Conservation (phyloP, 2,329 filamentous ascomycete species). For the Helotiales sp. region DNA sequence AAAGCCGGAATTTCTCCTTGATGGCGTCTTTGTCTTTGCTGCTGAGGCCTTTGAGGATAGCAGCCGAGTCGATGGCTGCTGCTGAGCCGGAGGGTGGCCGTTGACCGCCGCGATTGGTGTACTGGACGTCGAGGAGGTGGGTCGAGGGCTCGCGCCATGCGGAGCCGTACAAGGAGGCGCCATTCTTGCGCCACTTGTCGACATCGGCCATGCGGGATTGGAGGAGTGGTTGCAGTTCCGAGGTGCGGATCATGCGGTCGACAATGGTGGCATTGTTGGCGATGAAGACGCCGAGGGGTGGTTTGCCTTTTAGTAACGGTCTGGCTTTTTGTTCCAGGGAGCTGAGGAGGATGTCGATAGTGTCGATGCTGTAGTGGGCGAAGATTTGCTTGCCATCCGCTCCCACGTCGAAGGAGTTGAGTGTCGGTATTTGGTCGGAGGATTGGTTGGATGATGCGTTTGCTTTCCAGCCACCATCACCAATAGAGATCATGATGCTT, state of each 20-base stretch:
- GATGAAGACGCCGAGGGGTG: slow-evolving; percentile 83
- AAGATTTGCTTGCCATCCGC: slow-evolving; percentile 89
- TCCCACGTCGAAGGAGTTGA: slow-evolving; percentile 82
- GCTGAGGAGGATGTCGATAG: slow-evolving; percentile 78
- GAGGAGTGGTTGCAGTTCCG: slow-evolving; percentile 77
- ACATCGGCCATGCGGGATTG: slow-evolving; percentile 68
- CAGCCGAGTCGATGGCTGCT: slow-evolving; percentile 71
- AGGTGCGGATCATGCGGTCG: slow-evolving; percentile 81
- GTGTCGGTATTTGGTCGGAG: slow-evolving; percentile 68
- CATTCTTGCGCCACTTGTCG: slow-evolving; percentile 87
- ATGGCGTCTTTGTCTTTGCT: slow-evolving; percentile 95
- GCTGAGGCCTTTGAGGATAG: slow-evolving; percentile 80
- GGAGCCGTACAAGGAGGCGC: slow-evolving; percentile 79
- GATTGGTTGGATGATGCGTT: slow-evolving; percentile 59
- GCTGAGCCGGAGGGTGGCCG: slow-evolving; percentile 75
- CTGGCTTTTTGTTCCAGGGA: slow-evolving; percentile 78
- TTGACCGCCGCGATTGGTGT: slow-evolving; percentile 71
- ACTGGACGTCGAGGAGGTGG: slow-evolving; percentile 86
- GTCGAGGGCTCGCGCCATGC: slow-evolving; percentile 87
- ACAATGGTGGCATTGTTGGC: slow-evolving; percentile 86
- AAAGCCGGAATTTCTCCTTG: slow-evolving; percentile 92
- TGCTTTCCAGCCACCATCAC: slow-evolving; percentile 87
- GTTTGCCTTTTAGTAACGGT: slow-evolving; percentile 75
- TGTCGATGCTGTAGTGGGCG: slow-evolving; percentile 87
- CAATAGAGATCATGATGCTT: slow-evolving; percentile 88